A percentile compares a stretch with the other conserved stretches of the same genome.
Conservation (phyloP, 2,329 filamentous ascomycete species). For the Apiospora saccharicola region DNA sequence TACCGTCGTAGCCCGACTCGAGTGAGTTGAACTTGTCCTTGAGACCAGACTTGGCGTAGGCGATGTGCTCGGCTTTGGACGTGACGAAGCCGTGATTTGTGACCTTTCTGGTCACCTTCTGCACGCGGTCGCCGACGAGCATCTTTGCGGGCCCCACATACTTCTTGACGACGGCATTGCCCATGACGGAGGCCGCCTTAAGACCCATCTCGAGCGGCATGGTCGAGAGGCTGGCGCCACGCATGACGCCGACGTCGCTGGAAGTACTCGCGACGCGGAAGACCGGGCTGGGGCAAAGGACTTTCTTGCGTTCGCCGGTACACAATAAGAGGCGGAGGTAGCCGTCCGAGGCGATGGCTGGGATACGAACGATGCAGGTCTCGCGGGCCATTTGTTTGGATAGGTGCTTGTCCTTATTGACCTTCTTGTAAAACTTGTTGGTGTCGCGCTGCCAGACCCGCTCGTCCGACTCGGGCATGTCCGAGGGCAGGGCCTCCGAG, state of each 20-base stretch:
- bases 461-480: constrained; percentile 65
- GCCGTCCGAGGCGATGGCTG: constrained; percentile 68
- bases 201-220: constrained; percentile 72
- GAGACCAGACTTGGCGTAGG: constrained; percentile 45
- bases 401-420: constrained; percentile 51
- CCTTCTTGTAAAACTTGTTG: constrained; percentile 66
- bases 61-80: constrained; percentile 51
- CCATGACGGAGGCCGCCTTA: constrained; percentile 61
- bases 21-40: constrained; percentile 42
- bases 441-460: constrained; percentile 74
- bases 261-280: constrained; percentile 75
- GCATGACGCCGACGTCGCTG: constrained; percentile 64
- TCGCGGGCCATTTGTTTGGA: constrained; percentile 63
- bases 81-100: constrained; percentile 42
- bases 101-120: constrained; percentile 43
- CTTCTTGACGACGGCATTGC: constrained; percentile 51
- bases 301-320: constrained; percentile 52
- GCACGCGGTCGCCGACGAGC: constrained; percentile 52
- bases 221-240: constrained; percentile 69
- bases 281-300: constrained; percentile 70
- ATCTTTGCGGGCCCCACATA: constrained; percentile 51
- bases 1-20: constrained; percentile 47
- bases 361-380: constrained; percentile 71
- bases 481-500: constrained; percentile 51
- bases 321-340: constrained; percentile 75